Percentiles rank a stretch among this genome's conserved stretches.
These are phyloP conservation scores for Pleurozium schreberi DNA, from an alignment of 225 moss, liverwort and hornwort species.

Conservation along the genomic window DNA sequence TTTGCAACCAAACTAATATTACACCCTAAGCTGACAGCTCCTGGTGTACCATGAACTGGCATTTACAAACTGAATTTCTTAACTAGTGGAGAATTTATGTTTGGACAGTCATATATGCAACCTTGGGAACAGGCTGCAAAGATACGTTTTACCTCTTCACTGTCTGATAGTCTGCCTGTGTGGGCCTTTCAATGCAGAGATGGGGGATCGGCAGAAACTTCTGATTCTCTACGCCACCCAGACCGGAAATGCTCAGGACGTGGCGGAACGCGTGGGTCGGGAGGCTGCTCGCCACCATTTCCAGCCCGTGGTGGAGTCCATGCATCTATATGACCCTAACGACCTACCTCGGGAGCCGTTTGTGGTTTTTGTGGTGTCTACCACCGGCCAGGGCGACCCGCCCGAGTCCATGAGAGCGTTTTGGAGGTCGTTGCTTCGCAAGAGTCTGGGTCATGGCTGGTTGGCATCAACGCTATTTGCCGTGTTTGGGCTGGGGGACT, in stretches of 20 bases:
- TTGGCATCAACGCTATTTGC: constrained; percentile 42
- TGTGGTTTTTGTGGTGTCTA: constrained; percentile 74
- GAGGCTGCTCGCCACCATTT: constrained; percentile 76
- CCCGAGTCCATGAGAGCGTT: constrained; percentile 79
- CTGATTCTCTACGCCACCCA: constrained; percentile 83
- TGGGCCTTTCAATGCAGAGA: not conserved
- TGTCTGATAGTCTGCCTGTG: not conserved
- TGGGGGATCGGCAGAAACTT: constrained; percentile 57
- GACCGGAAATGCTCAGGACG: constrained; percentile 95
- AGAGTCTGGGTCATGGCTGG: constrained; percentile 75
- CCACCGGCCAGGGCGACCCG: constrained; percentile 92
- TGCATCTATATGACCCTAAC: constrained; percentile 53
- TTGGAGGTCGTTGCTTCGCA: constrained; percentile 79
- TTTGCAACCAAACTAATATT: not conserved
- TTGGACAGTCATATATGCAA: not conserved
- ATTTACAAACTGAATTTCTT: not conserved
- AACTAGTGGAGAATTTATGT: not conserved
- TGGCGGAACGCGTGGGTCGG: constrained; percentile 78
- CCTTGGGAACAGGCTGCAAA: not conserved
- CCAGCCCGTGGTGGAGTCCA: constrained; percentile 52
- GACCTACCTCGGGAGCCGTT: constrained; percentile 41
- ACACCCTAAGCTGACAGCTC: not conserved
- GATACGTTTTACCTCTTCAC: not conserved
- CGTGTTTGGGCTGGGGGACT: constrained; percentile 95
- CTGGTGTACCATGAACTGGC: not conserved